phyloP scores from a whole-genome alignment of 331 rosid species.

The Cucumis variabilis region DNA sequence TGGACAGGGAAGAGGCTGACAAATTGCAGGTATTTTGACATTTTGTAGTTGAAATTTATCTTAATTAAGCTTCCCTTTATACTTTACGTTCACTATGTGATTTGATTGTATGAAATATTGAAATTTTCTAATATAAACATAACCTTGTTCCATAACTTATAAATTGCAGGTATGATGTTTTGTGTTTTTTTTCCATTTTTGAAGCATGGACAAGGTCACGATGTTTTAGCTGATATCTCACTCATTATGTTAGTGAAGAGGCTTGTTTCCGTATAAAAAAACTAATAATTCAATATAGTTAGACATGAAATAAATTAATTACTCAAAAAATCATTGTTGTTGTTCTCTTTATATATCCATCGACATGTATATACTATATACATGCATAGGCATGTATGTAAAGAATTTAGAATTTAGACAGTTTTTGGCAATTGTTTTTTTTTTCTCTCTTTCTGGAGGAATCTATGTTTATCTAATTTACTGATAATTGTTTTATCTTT shows the following conservation, averaged over 20 bases:
- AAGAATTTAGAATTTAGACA: not conserved
- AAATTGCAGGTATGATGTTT: not conserved
- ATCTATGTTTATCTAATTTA: not conserved
- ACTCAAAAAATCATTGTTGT: not conserved
- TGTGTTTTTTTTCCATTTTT: not conserved
- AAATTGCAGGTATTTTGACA: conserved; percentile 74
- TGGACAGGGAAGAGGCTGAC: conserved; percentile 93
- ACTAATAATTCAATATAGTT: not conserved
- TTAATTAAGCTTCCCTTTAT: not conserved
- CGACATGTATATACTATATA: not conserved
- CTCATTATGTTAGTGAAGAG: no score
- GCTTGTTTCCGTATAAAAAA: no score
- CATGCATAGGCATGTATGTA: not conserved
- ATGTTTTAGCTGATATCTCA: not conserved
- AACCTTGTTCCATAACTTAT: not conserved
- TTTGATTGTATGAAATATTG: not conserved
- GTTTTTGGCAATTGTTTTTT: not conserved
- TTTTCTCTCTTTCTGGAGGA: not conserved
- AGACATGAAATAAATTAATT: not conserved
- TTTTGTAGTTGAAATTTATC: not conserved
- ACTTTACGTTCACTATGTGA: not conserved
- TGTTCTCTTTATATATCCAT: not conserved
- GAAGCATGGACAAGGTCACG: not conserved
- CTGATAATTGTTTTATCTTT: not conserved
- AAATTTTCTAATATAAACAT: not conserved